phyloP scores from a whole-genome alignment of 805 yeast genomes.

The Ogataea salicorniae region DNA sequence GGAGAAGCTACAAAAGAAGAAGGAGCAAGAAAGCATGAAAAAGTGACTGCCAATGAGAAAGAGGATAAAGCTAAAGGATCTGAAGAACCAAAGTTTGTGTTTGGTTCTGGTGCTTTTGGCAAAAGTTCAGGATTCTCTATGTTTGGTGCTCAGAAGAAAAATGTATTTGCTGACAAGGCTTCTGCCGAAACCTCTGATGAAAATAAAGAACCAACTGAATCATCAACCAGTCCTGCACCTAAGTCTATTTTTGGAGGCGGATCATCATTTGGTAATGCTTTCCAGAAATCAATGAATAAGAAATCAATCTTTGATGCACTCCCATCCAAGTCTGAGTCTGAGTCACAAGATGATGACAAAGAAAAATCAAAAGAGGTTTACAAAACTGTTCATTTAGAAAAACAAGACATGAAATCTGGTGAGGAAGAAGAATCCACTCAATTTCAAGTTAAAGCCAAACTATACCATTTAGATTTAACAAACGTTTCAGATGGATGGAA shows the following conservation, averaged over 20 bases:
- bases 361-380: slow-evolving; percentile 33
- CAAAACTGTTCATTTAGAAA: slow-evolving; percentile 55
- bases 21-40: background rate
- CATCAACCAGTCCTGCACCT: background rate
- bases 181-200: slow-evolving; percentile 3
- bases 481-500: slow-evolving; percentile 82
- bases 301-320: slow-evolving; percentile 52
- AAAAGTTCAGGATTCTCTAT: slow-evolving; percentile 35
- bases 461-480: slow-evolving; percentile 68
- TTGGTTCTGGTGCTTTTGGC: slow-evolving; percentile 54
- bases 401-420: slow-evolving; percentile 68
- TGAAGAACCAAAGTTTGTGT: slow-evolving; percentile 41
- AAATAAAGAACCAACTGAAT: background rate
- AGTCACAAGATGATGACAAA: slow-evolving; percentile 22
- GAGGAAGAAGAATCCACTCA: slow-evolving; percentile 79
- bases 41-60: slow-evolving; percentile 3
- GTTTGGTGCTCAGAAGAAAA: slow-evolving; percentile 25
- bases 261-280: slow-evolving; percentile 48
- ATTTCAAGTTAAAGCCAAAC: slow-evolving; percentile 67
- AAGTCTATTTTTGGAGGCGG: slow-evolving; percentile 39
- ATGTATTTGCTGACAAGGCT: slow-evolving; percentile 30
- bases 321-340: slow-evolving; percentile 12
- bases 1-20: slow-evolving; percentile 1
- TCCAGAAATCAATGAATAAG: slow-evolving; percentile 44
- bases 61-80: background rate